These are phyloP conservation scores for Sclerotinia minor DNA, from an alignment of 2,329 filamentous ascomycete genomes.

Conservation along the genomic window DNA sequence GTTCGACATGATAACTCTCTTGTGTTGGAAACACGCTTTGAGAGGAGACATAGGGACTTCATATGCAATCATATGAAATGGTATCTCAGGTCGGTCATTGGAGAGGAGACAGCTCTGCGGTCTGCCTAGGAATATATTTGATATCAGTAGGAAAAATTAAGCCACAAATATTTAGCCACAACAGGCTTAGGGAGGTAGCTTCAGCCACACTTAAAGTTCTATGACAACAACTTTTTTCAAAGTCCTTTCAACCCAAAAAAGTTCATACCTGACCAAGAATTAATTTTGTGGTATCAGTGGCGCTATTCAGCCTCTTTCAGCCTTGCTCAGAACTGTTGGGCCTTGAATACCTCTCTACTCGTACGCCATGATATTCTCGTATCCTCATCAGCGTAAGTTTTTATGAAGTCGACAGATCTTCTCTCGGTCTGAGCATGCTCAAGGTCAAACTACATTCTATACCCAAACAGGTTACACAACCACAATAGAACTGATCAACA, in stretches of 20 bases:
- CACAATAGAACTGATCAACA: neutral
- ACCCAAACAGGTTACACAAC: neutral
- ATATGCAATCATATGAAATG: conserved; percentile 27
- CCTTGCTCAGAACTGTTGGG: neutral
- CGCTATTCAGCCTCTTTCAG: neutral
- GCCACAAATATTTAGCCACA: neutral
- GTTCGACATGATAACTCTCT: conserved; percentile 3
- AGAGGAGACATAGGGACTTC: conserved; percentile 36
- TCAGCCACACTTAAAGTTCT: neutral
- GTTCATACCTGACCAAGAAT: too few relatives aligned
- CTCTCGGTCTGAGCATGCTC: neutral
- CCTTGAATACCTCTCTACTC: neutral
- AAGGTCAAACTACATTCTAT: neutral
- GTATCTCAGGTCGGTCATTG: neutral
- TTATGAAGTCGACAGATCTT: neutral
- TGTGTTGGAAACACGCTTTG: conserved; percentile 30
- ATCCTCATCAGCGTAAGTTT: neutral
- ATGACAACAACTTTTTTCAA: too few relatives aligned
- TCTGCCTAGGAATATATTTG: too few relatives aligned
- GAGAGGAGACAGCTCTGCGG: neutral
- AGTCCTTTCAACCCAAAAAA: too few relatives aligned
- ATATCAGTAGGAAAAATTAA: conserved; percentile 2
- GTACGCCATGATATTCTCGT: too few relatives aligned
- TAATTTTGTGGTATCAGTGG: too few relatives aligned
- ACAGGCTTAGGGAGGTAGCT: neutral